phyloP scores from a whole-genome alignment of 176 grass and related monocot species.

The Phoenix dactylifera region DNA sequence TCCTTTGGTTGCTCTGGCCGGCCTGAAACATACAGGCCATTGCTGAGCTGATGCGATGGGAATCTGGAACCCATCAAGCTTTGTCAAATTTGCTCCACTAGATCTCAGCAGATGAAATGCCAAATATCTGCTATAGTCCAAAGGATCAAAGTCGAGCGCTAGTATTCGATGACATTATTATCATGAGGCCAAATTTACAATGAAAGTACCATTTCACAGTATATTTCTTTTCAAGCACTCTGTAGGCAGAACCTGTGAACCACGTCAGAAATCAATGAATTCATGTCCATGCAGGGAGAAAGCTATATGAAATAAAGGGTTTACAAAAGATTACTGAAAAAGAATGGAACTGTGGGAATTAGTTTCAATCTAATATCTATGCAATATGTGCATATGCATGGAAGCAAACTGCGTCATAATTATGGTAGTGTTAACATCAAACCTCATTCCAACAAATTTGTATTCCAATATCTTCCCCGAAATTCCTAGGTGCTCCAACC shows the following conservation, averaged over 20 bases:
- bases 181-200: not conserved
- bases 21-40: constrained; percentile 89
- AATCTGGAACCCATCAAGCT: constrained; percentile 69
- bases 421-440: no score
- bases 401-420: no score
- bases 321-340: no score
- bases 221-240: not conserved
- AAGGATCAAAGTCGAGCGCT: not conserved
- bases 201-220: not conserved
- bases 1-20: constrained; percentile 77
- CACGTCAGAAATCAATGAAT: not conserved
- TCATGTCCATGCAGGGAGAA: not conserved
- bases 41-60: constrained; percentile 90
- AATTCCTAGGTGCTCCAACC: no score
- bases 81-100: not conserved
- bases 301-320: no score
- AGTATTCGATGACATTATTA: not conserved
- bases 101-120: not conserved
- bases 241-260: not conserved
- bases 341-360: no score
- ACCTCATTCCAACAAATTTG: no score
- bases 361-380: no score
- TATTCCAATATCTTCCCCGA: no score
- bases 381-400: no score
- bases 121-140: not conserved